A percentile compares a stretch with the other conserved stretches of the same genome.
Evolutionary conservation across 768 basidiomycete genomes (phyloP).

Genomic region (Podaxis sp.): DNA sequence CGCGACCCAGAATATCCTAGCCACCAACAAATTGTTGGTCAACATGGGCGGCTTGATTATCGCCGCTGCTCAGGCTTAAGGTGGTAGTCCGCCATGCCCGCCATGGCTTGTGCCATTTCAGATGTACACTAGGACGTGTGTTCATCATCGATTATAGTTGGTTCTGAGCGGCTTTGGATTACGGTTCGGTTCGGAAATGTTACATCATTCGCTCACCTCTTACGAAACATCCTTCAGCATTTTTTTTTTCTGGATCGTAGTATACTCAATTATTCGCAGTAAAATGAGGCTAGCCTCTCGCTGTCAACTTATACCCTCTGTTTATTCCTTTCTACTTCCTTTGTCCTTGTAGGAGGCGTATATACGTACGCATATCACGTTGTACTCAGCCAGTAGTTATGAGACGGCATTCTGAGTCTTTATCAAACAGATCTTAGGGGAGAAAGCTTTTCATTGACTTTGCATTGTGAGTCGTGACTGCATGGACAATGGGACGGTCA

Average conservation of each 20-base stretch:
- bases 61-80: conserved; percentile 21
- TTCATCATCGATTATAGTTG: neutral
- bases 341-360: neutral
- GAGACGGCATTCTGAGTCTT: too few relatives aligned
- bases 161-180: neutral
- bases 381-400: too few relatives aligned
- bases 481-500: too few relatives aligned
- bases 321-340: neutral
- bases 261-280: neutral
- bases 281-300: neutral
- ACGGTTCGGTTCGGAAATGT: neutral
- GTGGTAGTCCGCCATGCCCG: neutral
- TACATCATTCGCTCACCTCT: neutral
- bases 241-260: neutral
- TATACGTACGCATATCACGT: too few relatives aligned
- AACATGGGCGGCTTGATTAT: conserved; percentile 29
- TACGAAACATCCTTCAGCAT: neutral
- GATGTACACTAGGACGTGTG: neutral
- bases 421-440: too few relatives aligned
- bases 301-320: conserved; percentile 6
- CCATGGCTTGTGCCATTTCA: neutral
- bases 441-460: too few relatives aligned
- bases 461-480: too few relatives aligned
- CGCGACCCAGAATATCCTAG: conserved; percentile 21
- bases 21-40: conserved; percentile 31